These are phyloP conservation scores for Phaeomoniella chlamydospora DNA, from an alignment of 2,329 filamentous ascomycete species.

Conservation along the genomic window DNA sequence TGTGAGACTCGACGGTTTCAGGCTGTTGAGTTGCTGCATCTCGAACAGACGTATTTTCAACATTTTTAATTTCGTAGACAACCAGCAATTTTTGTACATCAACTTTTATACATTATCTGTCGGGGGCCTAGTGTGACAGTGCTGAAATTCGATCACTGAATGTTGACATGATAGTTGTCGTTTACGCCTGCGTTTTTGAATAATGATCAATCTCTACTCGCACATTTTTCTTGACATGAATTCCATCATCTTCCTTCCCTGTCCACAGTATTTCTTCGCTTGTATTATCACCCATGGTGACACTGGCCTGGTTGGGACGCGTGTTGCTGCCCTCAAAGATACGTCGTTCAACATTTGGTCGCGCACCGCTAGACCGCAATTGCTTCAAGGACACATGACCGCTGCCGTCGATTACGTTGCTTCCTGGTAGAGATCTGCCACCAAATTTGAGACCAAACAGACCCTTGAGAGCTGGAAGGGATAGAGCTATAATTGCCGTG, in stretches of 20 bases:
- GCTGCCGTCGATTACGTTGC: too few species aligned
- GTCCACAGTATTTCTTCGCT: background rate
- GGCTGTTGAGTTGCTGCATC: too few species aligned
- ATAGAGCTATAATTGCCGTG: constrained; percentile 9
- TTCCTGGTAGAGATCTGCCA: background rate
- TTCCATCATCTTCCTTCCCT: background rate
- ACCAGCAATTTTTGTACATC: too few species aligned
- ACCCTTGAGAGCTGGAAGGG: constrained; percentile 6
- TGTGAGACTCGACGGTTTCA: too few species aligned
- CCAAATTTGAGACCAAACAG: background rate
- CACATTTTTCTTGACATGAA: background rate
- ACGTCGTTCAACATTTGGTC: background rate
- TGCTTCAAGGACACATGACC: too few species aligned
- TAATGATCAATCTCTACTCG: background rate
- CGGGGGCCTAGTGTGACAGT: too few species aligned
- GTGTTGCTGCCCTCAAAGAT: background rate
- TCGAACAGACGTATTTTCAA: too few species aligned
- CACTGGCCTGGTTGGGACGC: background rate
- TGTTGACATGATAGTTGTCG: too few species aligned
- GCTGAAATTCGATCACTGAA: too few species aligned
- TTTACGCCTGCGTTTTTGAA: too few species aligned
- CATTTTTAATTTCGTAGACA: too few species aligned
- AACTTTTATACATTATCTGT: too few species aligned
- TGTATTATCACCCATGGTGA: background rate
- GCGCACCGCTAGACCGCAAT: background rate